Evolutionary conservation across 2,329 filamentous ascomycete species (phyloP).

Genomic region (Tothia fuscella): DNA sequence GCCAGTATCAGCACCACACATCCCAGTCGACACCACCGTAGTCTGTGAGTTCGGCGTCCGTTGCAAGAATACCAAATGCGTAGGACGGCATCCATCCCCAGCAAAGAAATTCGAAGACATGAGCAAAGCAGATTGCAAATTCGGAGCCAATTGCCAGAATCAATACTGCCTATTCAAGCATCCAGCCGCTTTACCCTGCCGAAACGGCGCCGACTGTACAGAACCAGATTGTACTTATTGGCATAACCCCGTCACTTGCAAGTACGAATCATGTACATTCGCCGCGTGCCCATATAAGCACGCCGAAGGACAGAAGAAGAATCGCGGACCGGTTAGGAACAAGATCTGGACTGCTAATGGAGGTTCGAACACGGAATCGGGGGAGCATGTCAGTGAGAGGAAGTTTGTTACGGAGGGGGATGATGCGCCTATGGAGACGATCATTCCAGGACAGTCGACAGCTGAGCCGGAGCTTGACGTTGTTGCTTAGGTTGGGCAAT

Average conservation of each 20-base stretch:
- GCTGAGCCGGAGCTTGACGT: constrained; percentile 11
- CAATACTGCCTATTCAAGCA: constrained; percentile 80
- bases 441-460: constrained; percentile 43
- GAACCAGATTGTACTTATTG: constrained; percentile 78
- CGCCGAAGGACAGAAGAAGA: constrained; percentile 68
- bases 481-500: neutral
- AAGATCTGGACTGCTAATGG: constrained; percentile 72
- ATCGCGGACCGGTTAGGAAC: constrained; percentile 66
- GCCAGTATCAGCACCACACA: constrained; percentile 69
- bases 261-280: constrained; percentile 84
- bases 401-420: constrained; percentile 63
- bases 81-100: constrained; percentile 81
- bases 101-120: constrained; percentile 69
- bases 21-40: constrained; percentile 66
- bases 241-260: constrained; percentile 75
- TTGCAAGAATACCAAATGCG: constrained; percentile 94
- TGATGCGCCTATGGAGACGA: constrained; percentile 54
- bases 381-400: constrained; percentile 74
- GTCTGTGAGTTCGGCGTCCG: constrained; percentile 75
- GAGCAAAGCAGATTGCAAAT: constrained; percentile 76
- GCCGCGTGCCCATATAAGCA: constrained; percentile 82
- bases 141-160: constrained; percentile 86
- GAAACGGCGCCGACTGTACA: constrained; percentile 82
- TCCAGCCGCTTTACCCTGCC: constrained; percentile 73
- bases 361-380: constrained; percentile 29